Evolutionary conservation across 768 basidiomycete genomes (phyloP), one percentile per base, ranked within the genome.

Genomic region (Porphyrellus cyaneotinctus): DNA sequence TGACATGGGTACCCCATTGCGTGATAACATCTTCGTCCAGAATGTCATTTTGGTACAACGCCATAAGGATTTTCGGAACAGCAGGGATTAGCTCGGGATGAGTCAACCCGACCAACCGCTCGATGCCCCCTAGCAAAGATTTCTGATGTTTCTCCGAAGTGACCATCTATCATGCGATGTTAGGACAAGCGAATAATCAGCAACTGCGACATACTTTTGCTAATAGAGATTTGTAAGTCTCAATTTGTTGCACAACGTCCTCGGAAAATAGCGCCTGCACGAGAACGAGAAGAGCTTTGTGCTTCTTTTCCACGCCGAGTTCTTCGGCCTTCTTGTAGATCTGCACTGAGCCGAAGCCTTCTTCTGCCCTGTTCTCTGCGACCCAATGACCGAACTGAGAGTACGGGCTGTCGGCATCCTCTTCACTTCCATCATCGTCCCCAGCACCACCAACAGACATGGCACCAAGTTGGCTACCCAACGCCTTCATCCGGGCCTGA

Each of bases 61-160:
- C 82, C 95, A 98, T 97, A 54, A 99, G 78, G 58, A 97, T 84
- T 70, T 95, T 95, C 17, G 95, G 93, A 12, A 97, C 82, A 6
- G 76, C 62, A 4, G 84, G 70, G 45, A 89, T 71, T 36, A 92
- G 75, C 15, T 88, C 84, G 8, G 90, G 88, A 59, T 91, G 72
- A 18, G 79, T 70, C 52, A 91, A 72, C 44, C 91, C 95, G 46
- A 89, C 82, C 51, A 85, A 76, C 17, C 91, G 88, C 67, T 99
- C 97, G 44, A 98, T 74, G 47, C 97, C 97, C 24, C 97, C 97
- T 8, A 98, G 78, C 28, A 99, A 74, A 0, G 94, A 77, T 72
- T 98, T 99, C 70, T 97, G 92, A 63, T 95, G 91, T 70, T 94
- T 97, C 76, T 98, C 95, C 2, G 88, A 87, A 0, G 87, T 87